Conservation (phyloP, 1,284 basidiomycete genomes). For the Cryptococcus floricola region DNA sequence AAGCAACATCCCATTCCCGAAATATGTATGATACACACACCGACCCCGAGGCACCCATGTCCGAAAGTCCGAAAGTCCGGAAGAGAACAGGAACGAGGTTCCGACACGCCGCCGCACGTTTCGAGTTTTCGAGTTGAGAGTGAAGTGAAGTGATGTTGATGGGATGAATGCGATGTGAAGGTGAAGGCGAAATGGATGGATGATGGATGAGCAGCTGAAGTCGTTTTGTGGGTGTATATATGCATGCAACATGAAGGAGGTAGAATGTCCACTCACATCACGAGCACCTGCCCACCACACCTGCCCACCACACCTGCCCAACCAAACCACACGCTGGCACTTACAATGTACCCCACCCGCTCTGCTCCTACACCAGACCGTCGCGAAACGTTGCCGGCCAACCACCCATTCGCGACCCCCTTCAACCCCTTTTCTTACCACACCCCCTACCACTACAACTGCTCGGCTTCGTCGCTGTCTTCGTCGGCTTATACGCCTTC, state of each 20-base stretch:
- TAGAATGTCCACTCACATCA: background rate
- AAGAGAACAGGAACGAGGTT: too few species aligned
- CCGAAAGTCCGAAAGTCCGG: too few species aligned
- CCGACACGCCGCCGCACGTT: too few species aligned
- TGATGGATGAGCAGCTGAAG: slow-evolving; percentile 1
- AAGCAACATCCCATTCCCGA: too few species aligned
- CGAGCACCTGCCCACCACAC: background rate
- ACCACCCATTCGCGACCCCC: slow-evolving; percentile 20
- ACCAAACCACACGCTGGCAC: background rate
- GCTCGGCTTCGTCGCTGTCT: background rate
- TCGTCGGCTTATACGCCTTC: background rate
- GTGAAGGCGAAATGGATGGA: slow-evolving; percentile 1
- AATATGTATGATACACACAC: too few species aligned
- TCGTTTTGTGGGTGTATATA: background rate
- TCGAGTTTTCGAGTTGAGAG: too few species aligned
- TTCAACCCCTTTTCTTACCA: background rate
- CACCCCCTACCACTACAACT: background rate
- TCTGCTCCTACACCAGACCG: slow-evolving; percentile 15
- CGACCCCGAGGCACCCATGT: too few species aligned
- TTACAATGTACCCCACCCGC: slow-evolving; percentile 15
- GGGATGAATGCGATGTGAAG: background rate
- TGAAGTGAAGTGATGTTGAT: too few species aligned
- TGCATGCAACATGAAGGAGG: background rate
- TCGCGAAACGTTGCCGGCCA: slow-evolving; percentile 6
- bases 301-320: background rate